These are phyloP conservation scores for Penicillium crustosum DNA, from an alignment of 2,329 filamentous ascomycete genomes.

Conservation along the genomic window DNA sequence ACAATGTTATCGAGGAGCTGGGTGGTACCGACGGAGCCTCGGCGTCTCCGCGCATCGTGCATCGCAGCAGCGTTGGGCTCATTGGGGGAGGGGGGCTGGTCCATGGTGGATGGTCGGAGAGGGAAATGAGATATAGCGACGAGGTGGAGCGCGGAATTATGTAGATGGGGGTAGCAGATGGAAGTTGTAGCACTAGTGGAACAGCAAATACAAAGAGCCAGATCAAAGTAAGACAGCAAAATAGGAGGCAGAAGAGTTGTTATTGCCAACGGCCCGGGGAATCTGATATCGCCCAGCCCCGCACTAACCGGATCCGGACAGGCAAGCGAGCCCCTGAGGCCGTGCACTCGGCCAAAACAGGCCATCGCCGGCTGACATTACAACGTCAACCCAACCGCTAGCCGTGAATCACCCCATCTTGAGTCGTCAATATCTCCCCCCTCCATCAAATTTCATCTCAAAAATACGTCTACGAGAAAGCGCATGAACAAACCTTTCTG, in stretches of 20 bases:
- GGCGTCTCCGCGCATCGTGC: slow-evolving; percentile 45
- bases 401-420: slow-evolving; percentile 21
- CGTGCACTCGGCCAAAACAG: slow-evolving; percentile 44
- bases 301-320: slow-evolving; percentile 43
- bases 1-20: slow-evolving; percentile 92
- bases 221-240: slow-evolving; percentile 1
- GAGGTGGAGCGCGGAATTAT: not conserved
- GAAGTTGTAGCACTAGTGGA: not conserved
- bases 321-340: slow-evolving; percentile 47
- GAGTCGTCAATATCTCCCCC: slow-evolving; percentile 40
- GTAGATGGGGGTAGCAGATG: not conserved
- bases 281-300: slow-evolving; percentile 46
- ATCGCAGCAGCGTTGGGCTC: slow-evolving; percentile 48
- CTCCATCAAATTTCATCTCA: slow-evolving; percentile 54
- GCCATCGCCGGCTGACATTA: slow-evolving; percentile 41
- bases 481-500: slow-evolving; percentile 60
- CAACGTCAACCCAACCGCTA: slow-evolving; percentile 48
- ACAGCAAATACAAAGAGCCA: not conserved
- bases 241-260: slow-evolving; percentile 13
- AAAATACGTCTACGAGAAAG: slow-evolving; percentile 54
- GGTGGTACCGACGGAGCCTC: slow-evolving; percentile 52
- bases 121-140: not conserved
- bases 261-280: slow-evolving; percentile 21
- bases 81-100: slow-evolving; percentile 19
- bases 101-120: slow-evolving; percentile 28